These are phyloP conservation scores for Sporobolomyces pararoseus DNA, from an alignment of 768 basidiomycete species.

Conservation along the genomic window DNA sequence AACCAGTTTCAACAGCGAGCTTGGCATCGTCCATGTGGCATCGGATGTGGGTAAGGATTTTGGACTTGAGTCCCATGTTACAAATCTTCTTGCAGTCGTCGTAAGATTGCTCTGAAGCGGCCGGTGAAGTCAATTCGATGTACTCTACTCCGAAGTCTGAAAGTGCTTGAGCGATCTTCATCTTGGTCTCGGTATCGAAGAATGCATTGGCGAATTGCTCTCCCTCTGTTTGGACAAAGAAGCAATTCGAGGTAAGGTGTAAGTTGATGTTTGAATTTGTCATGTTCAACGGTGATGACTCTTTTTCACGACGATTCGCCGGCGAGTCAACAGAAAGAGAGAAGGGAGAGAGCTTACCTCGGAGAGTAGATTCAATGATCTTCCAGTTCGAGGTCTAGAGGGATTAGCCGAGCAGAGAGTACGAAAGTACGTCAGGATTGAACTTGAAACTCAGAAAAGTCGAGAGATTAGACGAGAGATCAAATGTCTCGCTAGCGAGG, in stretches of 20 bases:
- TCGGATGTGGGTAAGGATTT: slow-evolving; percentile 97
- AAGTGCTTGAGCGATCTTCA: slow-evolving; percentile 94
- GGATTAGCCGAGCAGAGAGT: not conserved
- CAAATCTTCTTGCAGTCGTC: slow-evolving; percentile 96
- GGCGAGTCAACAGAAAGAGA: too few relatives aligned
- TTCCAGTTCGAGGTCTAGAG: slow-evolving; percentile 67
- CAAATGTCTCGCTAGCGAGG: not conserved
- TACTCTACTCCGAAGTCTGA: slow-evolving; percentile 99
- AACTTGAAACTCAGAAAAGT: not conserved
- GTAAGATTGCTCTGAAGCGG: slow-evolving; percentile 91
- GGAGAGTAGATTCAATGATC: slow-evolving; percentile 93
- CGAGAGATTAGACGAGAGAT: too few relatives aligned
- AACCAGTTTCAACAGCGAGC: slow-evolving; percentile 95
- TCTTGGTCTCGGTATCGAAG: slow-evolving; percentile 99
- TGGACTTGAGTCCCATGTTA: slow-evolving; percentile 92
- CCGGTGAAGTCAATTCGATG: slow-evolving; percentile 97
- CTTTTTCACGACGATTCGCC: not conserved
- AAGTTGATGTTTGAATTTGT: not conserved
- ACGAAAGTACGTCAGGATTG: slow-evolving; percentile 6
- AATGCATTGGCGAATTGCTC: slow-evolving; percentile 93
- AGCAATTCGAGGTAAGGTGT: not conserved
- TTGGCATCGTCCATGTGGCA: slow-evolving; percentile 99
- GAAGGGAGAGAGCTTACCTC: slow-evolving; percentile 59
- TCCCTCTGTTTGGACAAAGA: slow-evolving; percentile 40
- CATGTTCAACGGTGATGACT: not conserved